Evolutionary conservation across 129 eudicot genomes (phyloP), one percentile per base, ranked within the genome.

Genomic region (Gnaphalium uliginosum): DNA sequence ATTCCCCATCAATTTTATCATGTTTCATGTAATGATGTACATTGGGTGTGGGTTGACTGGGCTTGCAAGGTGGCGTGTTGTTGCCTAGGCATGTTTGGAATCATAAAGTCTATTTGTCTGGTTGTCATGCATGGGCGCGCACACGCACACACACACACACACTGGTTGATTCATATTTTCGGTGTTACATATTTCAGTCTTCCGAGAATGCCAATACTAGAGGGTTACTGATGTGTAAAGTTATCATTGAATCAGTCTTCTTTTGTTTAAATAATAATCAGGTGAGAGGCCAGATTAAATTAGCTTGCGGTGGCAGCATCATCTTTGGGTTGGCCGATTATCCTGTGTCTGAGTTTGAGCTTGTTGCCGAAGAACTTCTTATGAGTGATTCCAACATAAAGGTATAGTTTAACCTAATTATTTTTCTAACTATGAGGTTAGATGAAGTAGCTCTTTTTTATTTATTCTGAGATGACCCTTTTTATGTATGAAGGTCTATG

Each of bases 261-360:
- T n/a, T 79, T 64, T 11, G 18, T 46, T 14, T 63, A 10, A 27
- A 7, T 39, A 77, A 37, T 79, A 67, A 69, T 26, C 64, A 93
- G 98, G 95, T 93, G 75, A 90, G 96, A 85, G 98, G 98, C 81
- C 96, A 93, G 78, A 93, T 93, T 57, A 87, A 94, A 75, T 78
- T 93, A 75, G 89, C 81, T 69, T 79, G 83, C 67, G 86, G 90
- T 79, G 91, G 96, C 83, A 85, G 91, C 89, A 86, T 93, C 80
- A 80, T 79, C 74, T 90, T 93, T 78, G 98, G 98, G 77, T 81
- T 93, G 87, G 84, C 90, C 6, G 87, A 85, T 56, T 90, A 35
- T 69, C 96, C 92, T 6, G 87, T 89, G 71, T 93, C 98, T 8
- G 98, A 93, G 78, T 93, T 93, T 83, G 98, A 93, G 84, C 86